These are phyloP conservation scores for Diaporthe citrichinensis DNA, from an alignment of 2,329 filamentous ascomycete species.

Conservation along the genomic window DNA sequence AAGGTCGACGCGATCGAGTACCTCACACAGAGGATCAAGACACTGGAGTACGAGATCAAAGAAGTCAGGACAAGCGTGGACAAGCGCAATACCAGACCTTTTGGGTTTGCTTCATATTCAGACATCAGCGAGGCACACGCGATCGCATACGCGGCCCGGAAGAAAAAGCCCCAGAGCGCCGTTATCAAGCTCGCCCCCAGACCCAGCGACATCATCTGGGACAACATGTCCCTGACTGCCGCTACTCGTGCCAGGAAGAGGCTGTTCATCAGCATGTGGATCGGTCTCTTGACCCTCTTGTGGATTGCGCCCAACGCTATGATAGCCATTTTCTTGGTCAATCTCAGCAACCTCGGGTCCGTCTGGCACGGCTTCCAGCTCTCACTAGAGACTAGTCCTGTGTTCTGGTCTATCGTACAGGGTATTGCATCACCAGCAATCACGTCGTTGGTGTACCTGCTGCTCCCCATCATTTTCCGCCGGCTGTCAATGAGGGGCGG, in stretches of 20 bases:
- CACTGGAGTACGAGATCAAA: conserved; percentile 87
- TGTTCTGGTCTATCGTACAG: conserved; percentile 88
- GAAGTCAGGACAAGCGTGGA: conserved; percentile 87
- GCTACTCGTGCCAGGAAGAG: conserved; percentile 78
- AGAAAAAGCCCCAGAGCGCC: conserved; percentile 84
- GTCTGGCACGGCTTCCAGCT: conserved; percentile 84
- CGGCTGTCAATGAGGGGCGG: conserved; percentile 86
- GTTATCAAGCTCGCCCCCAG: conserved; percentile 84
- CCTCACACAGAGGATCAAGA: conserved; percentile 85
- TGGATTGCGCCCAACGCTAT: conserved; percentile 95
- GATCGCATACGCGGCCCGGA: conserved; percentile 85
- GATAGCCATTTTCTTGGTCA: conserved; percentile 94
- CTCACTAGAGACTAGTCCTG: conserved; percentile 73
- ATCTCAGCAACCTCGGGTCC: conserved; percentile 82
- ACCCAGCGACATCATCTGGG: conserved; percentile 96
- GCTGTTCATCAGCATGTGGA: conserved; percentile 87
- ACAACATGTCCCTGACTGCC: conserved; percentile 84
- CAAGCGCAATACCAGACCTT: conserved; percentile 88
- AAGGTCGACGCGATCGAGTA: conserved; percentile 97
- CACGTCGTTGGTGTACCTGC: conserved; percentile 87
- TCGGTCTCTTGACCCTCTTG: conserved; percentile 81
- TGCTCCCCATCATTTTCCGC: conserved; percentile 92
- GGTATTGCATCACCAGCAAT: conserved; percentile 91
- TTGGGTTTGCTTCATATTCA: conserved; percentile 95
- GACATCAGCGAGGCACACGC: conserved; percentile 89